Evolutionary conservation across 2,329 filamentous ascomycete species (phyloP).

Genomic region (Ambrosiella beaveri): DNA sequence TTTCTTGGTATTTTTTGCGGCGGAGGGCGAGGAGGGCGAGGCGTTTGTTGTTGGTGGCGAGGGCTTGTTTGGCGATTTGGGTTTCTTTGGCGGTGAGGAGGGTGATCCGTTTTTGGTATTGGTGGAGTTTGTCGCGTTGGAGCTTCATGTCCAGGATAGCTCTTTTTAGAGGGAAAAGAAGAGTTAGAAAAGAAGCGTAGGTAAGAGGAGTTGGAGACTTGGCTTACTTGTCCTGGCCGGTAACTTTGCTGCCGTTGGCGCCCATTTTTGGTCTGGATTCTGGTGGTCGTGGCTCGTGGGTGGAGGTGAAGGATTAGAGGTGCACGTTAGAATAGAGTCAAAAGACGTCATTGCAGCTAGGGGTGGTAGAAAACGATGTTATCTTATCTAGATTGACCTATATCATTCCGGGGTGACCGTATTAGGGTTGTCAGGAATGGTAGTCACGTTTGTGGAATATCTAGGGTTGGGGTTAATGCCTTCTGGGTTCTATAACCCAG

Average conservation of each 20-base stretch:
- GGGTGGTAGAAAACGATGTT: no score
- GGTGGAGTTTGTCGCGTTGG: slow-evolving; percentile 91
- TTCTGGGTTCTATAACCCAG: no score
- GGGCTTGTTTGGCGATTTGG: slow-evolving; percentile 65
- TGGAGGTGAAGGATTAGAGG: background rate
- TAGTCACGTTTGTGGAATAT: no score
- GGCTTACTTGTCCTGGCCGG: slow-evolving; percentile 67
- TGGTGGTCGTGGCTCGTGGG: background rate
- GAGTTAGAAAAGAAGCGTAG: background rate
- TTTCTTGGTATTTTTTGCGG: slow-evolving; percentile 93
- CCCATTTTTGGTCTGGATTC: slow-evolving; percentile 27
- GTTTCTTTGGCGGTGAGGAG: slow-evolving; percentile 77
- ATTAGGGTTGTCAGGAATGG: no score
- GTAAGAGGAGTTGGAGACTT: background rate
- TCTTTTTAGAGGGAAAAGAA: slow-evolving; percentile 29
- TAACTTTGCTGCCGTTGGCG: slow-evolving; percentile 38
- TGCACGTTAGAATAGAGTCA: background rate
- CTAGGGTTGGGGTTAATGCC: no score
- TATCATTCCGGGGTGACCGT: no score
- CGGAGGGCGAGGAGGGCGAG: slow-evolving; percentile 75
- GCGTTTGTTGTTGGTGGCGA: slow-evolving; percentile 61
- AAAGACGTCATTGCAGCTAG: no score
- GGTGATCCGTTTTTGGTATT: slow-evolving; percentile 83
- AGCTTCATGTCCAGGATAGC: slow-evolving; percentile 95
- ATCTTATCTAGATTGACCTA: no score